Percentiles rank a stretch among this genome's conserved stretches.
Conservation (phyloP, 1,284 basidiomycete genomes). For the Cutaneotrichosporon cyanovorans region DNA sequence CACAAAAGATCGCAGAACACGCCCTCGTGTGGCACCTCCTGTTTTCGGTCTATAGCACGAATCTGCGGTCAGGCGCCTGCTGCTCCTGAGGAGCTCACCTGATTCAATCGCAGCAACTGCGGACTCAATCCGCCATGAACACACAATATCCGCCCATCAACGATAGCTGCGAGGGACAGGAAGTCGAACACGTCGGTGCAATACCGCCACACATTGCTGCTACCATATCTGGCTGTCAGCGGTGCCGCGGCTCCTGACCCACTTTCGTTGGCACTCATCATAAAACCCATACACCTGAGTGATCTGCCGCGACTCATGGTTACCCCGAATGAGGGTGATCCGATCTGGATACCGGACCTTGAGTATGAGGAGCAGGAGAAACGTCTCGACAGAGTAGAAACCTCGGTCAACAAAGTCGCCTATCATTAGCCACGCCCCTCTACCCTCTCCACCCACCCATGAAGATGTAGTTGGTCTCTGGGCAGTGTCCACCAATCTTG, state of each 20-base stretch:
- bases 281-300: conserved; percentile 99
- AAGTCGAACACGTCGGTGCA: conserved; percentile 99
- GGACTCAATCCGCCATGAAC: conserved; percentile 91
- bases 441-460: conserved; percentile 64
- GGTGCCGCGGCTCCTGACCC: neutral
- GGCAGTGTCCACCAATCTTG: conserved; percentile 88
- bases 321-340: conserved; percentile 93
- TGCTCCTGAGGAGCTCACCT: too few species aligned
- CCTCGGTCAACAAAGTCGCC: conserved; percentile 96
- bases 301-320: conserved; percentile 98
- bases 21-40: conserved; percentile 99
- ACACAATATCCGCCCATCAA: conserved; percentile 88
- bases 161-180: conserved; percentile 84
- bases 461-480: conserved; percentile 95
- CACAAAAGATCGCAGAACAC: conserved; percentile 97
- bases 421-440: conserved; percentile 10
- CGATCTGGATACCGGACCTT: conserved; percentile 97
- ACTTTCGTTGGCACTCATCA: conserved; percentile 92
- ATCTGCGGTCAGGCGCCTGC: conserved; percentile 66
- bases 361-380: conserved; percentile 84
- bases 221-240: conserved; percentile 58
- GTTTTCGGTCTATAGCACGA: conserved; percentile 87
- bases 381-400: conserved; percentile 96
- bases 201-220: conserved; percentile 92
- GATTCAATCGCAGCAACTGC: conserved; percentile 72